These are phyloP conservation scores for Saturnispora kantuleensis DNA, from an alignment of 805 yeast species.

Conservation along the genomic window DNA sequence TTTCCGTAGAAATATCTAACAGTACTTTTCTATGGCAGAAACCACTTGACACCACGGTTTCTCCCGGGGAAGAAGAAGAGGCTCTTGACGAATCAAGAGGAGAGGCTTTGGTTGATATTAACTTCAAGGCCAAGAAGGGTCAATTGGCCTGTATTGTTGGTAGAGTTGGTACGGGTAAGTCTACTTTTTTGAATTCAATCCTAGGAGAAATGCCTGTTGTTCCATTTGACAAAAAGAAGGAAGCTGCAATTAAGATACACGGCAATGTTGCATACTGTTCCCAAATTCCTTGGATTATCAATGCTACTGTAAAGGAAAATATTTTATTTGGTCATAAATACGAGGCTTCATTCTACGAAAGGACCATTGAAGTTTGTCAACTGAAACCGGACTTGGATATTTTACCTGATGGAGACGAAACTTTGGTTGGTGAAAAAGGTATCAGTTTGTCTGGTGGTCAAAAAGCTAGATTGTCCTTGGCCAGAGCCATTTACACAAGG, in stretches of 20 bases:
- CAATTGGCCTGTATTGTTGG: conserved; percentile 53
- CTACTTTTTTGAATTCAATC: conserved; percentile 44
- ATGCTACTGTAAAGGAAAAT: conserved; percentile 84
- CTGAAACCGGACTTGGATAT: conserved; percentile 65
- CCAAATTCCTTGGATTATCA: conserved; percentile 90
- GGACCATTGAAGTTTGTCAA: conserved; percentile 82
- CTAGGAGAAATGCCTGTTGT: conserved; percentile 42
- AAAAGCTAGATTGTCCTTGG: conserved; percentile 88
- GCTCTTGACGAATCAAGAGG: conserved; percentile 19
- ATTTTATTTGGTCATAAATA: conserved; percentile 79
- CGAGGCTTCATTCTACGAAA: conserved; percentile 71
- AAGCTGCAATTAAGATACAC: conserved; percentile 15
- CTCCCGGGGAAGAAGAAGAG: conserved; percentile 13
- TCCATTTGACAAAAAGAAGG: conserved; percentile 19
- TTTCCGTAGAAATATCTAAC: conserved; percentile 35
- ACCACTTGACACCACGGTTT: conserved; percentile 11
- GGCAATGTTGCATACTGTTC: conserved; percentile 52
- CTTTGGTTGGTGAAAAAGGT: conserved; percentile 95
- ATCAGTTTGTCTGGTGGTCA: conserved; percentile 95
- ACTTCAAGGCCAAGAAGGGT: conserved; percentile 42
- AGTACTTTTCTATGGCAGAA: conserved; percentile 45
- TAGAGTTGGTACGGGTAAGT: conserved; percentile 58
- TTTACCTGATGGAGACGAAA: conserved; percentile 81
- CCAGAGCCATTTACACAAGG: conserved; percentile 90
- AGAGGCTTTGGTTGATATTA: conserved; percentile 38